phyloP scores from a whole-genome alignment of 2,329 filamentous ascomycete species.

The Diaporthe ampelina region DNA sequence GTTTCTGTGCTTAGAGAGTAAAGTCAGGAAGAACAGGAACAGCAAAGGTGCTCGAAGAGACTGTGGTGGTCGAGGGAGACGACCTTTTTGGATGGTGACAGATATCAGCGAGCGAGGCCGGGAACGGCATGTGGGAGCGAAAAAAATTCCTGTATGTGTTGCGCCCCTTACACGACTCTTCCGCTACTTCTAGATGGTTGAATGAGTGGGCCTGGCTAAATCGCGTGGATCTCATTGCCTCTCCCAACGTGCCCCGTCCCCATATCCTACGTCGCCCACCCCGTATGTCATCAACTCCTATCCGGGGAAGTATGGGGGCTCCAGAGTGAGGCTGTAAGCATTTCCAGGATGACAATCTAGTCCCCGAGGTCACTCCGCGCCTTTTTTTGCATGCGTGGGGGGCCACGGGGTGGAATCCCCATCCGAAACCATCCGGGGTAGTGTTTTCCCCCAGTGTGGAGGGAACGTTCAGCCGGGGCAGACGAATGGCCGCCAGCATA shows the following conservation, averaged over 20 bases:
- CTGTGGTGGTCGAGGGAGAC: slow-evolving; percentile 10
- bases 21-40: not conserved
- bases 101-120: slow-evolving; percentile 5
- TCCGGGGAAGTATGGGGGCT: slow-evolving; percentile 16
- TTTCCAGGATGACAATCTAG: not conserved
- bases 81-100: slow-evolving; percentile 2
- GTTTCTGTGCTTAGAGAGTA: not conserved
- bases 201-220: slow-evolving; percentile 13
- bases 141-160: not conserved
- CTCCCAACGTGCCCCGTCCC: slow-evolving; percentile 6
- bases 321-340: not conserved
- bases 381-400: slow-evolving; percentile 1
- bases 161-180: slow-evolving; percentile 18
- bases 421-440: slow-evolving; percentile 3
- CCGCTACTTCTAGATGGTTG: not conserved
- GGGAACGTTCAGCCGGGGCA: slow-evolving; percentile 19
- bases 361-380: slow-evolving; percentile 21
- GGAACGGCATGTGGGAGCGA: not conserved
- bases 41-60: not conserved
- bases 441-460: slow-evolving; percentile 26
- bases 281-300: not conserved
- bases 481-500: slow-evolving; percentile 13
- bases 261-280: not conserved
- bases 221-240: not conserved
- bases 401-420: not conserved